Conservation (phyloP, 768 basidiomycete genomes). For the Kwoniella europaea region DNA sequence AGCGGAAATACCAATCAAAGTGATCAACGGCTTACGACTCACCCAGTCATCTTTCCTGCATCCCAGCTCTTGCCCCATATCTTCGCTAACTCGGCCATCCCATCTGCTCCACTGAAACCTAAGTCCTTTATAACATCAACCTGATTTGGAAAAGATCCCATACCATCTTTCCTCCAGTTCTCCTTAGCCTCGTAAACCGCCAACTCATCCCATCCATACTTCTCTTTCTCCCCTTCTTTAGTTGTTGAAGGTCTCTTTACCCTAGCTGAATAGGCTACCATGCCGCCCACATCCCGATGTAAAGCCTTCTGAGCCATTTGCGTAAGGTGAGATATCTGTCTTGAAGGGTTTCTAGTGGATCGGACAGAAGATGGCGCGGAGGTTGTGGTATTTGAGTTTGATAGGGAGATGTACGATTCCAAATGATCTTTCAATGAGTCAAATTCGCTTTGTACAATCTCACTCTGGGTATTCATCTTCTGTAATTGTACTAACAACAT, state of each 20-base stretch:
- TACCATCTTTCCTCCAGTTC: constrained; percentile 37
- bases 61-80: constrained; percentile 82
- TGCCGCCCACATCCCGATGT: constrained; percentile 70
- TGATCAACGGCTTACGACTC: not conserved
- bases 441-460: constrained; percentile 76
- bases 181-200: constrained; percentile 44
- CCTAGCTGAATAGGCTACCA: constrained; percentile 35
- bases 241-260: constrained; percentile 3
- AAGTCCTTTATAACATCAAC: constrained; percentile 72
- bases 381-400: constrained; percentile 24
- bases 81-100: constrained; percentile 65
- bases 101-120: constrained; percentile 59
- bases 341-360: constrained; percentile 28
- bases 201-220: constrained; percentile 51
- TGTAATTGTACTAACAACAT: constrained; percentile 77
- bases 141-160: constrained; percentile 60
- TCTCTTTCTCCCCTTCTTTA: constrained; percentile 18
- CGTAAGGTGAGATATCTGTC: constrained; percentile 59
- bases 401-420: constrained; percentile 81
- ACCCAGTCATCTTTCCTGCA: constrained; percentile 17
- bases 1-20: no score
- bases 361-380: constrained; percentile 20
- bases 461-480: constrained; percentile 79
- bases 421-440: constrained; percentile 96
- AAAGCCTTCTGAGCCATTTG: constrained; percentile 88